Conservation (phyloP, 2,329 filamentous ascomycete species). For the Penicillium sp. region DNA sequence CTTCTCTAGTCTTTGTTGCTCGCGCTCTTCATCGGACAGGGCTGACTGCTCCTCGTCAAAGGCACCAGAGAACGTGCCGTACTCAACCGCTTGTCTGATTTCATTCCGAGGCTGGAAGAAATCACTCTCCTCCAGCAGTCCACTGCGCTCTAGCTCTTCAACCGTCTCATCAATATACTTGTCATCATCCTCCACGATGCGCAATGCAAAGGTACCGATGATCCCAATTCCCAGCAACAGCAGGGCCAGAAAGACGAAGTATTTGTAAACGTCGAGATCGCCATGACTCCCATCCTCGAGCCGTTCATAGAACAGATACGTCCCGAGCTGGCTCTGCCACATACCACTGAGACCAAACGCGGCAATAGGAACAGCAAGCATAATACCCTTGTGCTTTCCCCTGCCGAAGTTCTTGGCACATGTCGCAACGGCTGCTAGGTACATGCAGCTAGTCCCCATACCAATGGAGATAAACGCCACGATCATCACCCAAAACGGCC, state of each 20-base stretch:
- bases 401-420: conserved; percentile 97
- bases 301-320: conserved; percentile 63
- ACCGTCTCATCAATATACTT: conserved; percentile 83
- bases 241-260: conserved; percentile 74
- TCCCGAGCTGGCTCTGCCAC: conserved; percentile 87
- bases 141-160: conserved; percentile 82
- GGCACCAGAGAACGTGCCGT: conserved; percentile 36
- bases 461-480: conserved; percentile 75
- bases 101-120: conserved; percentile 54
- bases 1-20: conserved; percentile 34
- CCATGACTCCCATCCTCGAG: conserved; percentile 53
- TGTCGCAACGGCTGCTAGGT: conserved; percentile 80
- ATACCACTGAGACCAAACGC: conserved; percentile 89
- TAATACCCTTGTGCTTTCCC: conserved; percentile 76
- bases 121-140: conserved; percentile 61
- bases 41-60: conserved; percentile 29
- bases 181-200: conserved; percentile 69
- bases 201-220: conserved; percentile 63
- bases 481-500: conserved; percentile 76
- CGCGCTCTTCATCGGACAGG: conserved; percentile 37
- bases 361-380: conserved; percentile 81
- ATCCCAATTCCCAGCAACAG: conserved; percentile 63
- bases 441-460: conserved; percentile 76
- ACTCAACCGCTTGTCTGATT: conserved; percentile 34
- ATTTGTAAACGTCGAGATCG: conserved; percentile 66